phyloP scores from a whole-genome alignment of 805 yeast genomes.

The Scheffersomyces coipomensis region DNA sequence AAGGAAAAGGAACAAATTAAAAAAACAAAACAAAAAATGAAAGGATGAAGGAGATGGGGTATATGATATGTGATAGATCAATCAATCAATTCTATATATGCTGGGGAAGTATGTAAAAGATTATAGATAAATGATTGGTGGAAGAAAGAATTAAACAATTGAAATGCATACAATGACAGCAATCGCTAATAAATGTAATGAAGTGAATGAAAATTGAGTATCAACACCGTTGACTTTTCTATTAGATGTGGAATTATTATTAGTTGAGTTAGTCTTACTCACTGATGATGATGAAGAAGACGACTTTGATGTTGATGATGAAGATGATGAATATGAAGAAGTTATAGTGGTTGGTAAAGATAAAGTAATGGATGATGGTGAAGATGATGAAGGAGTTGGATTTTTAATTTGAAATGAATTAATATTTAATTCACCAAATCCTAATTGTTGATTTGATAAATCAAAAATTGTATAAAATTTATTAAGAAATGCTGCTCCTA shows the following conservation, averaged over 20 bases:
- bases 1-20: too few relatives aligned
- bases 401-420: neutral
- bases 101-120: too few relatives aligned
- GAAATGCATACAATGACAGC: neutral
- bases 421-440: conserved; percentile 36
- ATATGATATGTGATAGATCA: too few relatives aligned
- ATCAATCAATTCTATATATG: too few relatives aligned
- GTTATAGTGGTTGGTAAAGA: neutral
- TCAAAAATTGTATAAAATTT: conserved; percentile 59
- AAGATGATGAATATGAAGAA: neutral
- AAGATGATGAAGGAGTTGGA: neutral
- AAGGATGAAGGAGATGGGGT: too few relatives aligned
- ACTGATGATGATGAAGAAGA: neutral
- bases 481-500: conserved; percentile 62
- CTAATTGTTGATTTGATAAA: conserved; percentile 46
- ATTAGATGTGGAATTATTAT: neutral
- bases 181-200: neutral
- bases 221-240: neutral
- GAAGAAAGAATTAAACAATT: too few relatives aligned
- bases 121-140: too few relatives aligned
- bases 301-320: neutral
- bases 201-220: neutral
- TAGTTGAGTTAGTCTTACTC: neutral
- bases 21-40: too few relatives aligned
- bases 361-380: neutral